Evolutionary conservation across 352 stramenopile genomes (phyloP).

Genomic region (Phytophthora parvispora): DNA sequence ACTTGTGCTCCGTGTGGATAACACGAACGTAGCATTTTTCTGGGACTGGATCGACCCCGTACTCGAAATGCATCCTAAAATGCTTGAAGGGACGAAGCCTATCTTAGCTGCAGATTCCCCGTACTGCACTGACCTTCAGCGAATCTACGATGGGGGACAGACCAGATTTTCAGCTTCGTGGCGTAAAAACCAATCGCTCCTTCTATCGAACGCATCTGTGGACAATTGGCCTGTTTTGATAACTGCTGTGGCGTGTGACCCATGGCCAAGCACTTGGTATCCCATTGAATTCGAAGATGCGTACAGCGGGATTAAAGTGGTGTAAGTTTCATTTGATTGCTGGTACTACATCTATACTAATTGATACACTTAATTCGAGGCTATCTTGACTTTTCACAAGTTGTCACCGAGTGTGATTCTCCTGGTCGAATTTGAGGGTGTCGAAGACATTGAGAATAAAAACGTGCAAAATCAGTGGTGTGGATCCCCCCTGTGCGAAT

Average conservation of each 20-base stretch:
- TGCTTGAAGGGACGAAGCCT: neutral
- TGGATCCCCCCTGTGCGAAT: too few species aligned
- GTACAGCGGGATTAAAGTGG: neutral
- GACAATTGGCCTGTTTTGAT: neutral
- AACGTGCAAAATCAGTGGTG: too few species aligned
- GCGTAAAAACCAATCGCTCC: neutral
- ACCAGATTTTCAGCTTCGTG: neutral
- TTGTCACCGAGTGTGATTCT: too few species aligned
- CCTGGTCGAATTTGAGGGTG: too few species aligned
- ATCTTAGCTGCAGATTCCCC: conserved; percentile 8
- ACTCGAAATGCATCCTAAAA: neutral
- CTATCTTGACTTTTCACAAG: too few species aligned
- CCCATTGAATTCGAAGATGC: conserved; percentile 1
- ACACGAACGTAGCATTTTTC: conserved; percentile 18
- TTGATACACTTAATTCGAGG: too few species aligned
- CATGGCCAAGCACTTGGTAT: neutral
- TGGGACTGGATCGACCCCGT: conserved; percentile 12
- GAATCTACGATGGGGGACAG: conserved; percentile 3
- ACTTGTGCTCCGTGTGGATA: conserved; percentile 9
- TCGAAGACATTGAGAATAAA: too few species aligned
- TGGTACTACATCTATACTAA: too few species aligned
- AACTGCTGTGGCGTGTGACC: neutral
- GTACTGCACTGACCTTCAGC: conserved; percentile 15
- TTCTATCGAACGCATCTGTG: conserved; percentile 1
- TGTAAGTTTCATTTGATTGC: neutral